phyloP scores from a whole-genome alignment of 2,329 filamentous ascomycete species.

The Ilyonectria mors-panacis region DNA sequence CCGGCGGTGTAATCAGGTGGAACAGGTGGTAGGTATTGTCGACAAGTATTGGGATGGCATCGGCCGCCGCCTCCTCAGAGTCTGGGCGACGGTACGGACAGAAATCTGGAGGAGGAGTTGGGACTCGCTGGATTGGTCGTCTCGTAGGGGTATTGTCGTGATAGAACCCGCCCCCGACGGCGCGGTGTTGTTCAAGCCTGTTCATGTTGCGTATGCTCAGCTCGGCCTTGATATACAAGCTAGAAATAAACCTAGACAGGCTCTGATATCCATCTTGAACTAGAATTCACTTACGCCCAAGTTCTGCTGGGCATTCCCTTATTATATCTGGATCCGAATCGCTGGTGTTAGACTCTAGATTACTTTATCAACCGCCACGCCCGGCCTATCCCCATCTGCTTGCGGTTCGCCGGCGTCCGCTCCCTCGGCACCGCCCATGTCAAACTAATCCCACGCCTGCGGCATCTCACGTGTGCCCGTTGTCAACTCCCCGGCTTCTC shows the following conservation, averaged over 20 bases:
- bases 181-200: not conserved
- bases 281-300: not conserved
- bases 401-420: not conserved
- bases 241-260: not conserved
- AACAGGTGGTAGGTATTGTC: slow-evolving; percentile 56
- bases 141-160: slow-evolving; percentile 14
- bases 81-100: slow-evolving; percentile 49
- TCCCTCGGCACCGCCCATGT: slow-evolving; percentile 10
- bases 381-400: slow-evolving; percentile 13
- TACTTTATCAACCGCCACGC: slow-evolving; percentile 11
- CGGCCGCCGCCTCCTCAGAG: slow-evolving; percentile 50
- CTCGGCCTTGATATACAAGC: not conserved
- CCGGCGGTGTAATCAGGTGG: slow-evolving; percentile 51
- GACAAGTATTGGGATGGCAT: slow-evolving; percentile 55
- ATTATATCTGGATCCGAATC: slow-evolving; percentile 5
- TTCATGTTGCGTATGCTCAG: slow-evolving; percentile 2
- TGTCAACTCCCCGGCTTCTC: not conserved
- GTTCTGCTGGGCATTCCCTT: slow-evolving; percentile 2
- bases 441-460: slow-evolving; percentile 22
- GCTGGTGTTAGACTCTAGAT: not conserved
- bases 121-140: slow-evolving; percentile 36
- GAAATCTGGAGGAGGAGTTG: slow-evolving; percentile 47
- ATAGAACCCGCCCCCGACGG: slow-evolving; percentile 10
- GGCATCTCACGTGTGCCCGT: slow-evolving; percentile 40
- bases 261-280: not conserved